Evolutionary conservation across 2,329 filamentous ascomycete genomes (phyloP).

Genomic region (Botrytis cinerea): DNA sequence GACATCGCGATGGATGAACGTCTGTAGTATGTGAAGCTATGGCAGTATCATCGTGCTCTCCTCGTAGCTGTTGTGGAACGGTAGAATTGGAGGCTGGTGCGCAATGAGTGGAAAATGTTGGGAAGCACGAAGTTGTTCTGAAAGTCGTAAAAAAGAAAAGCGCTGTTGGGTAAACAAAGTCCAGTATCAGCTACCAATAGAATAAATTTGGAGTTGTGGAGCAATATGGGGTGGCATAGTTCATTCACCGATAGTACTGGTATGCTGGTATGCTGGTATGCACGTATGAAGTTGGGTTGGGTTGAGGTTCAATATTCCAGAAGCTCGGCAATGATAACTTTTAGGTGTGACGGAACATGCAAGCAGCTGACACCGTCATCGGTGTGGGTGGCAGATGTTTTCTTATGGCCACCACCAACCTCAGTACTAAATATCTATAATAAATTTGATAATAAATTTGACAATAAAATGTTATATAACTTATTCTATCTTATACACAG

Average conservation of each 20-base stretch:
- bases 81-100: background rate
- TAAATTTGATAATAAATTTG: too few relatives aligned
- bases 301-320: background rate
- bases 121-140: background rate
- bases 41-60: conserved; percentile 29
- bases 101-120: background rate
- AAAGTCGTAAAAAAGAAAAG: background rate
- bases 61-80: conserved; percentile 14
- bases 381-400: background rate
- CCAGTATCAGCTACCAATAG: conserved; percentile 10
- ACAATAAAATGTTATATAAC: background rate
- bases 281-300: background rate
- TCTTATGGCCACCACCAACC: too few relatives aligned
- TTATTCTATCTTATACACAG: background rate
- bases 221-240: conserved; percentile 18
- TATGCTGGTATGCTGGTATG: background rate
- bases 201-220: conserved; percentile 17
- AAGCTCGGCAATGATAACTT: conserved; percentile 16
- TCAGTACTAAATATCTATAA: too few relatives aligned
- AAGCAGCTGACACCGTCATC: conserved; percentile 19
- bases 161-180: background rate
- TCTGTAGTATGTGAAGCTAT: conserved; percentile 24
- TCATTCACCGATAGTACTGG: conserved; percentile 5
- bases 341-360: background rate
- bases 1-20: conserved; percentile 35